Conservation (phyloP, 1,284 basidiomycete genomes). For the Ustilago hordei region DNA sequence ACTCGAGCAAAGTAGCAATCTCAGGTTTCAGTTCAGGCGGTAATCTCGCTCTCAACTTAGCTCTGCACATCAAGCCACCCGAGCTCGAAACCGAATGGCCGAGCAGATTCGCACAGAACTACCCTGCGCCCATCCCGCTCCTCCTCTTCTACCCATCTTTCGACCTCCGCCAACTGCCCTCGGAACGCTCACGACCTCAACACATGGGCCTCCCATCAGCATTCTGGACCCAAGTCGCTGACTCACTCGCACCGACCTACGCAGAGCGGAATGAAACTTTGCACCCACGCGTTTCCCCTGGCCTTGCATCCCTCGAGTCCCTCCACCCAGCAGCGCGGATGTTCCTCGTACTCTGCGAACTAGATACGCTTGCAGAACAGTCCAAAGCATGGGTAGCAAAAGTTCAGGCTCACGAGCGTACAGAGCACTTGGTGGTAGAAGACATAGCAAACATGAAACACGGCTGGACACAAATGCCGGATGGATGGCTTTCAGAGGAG, state of each 20-base stretch:
- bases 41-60: conserved; percentile 60
- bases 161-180: conserved; percentile 52
- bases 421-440: conserved; percentile 41
- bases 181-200: conserved; percentile 43
- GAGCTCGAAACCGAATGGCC: conserved; percentile 45
- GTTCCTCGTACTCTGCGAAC: conserved; percentile 53
- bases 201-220: conserved; percentile 35
- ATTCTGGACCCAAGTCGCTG: conserved; percentile 45
- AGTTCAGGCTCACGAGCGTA: conserved; percentile 35
- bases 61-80: conserved; percentile 45
- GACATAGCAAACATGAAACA: conserved; percentile 47
- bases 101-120: conserved; percentile 23
- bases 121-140: conserved; percentile 43
- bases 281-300: conserved; percentile 56
- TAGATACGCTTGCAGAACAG: conserved; percentile 56
- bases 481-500: conserved; percentile 46
- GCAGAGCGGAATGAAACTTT: conserved; percentile 33
- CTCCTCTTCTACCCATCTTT: conserved; percentile 60
- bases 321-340: conserved; percentile 45
- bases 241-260: conserved; percentile 51
- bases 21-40: conserved; percentile 65
- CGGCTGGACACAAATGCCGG: conserved; percentile 56
- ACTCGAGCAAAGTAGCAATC: conserved; percentile 40
- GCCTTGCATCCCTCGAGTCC: conserved; percentile 49
- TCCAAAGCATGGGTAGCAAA: conserved; percentile 51